Percentiles rank a stretch among this genome's conserved stretches.
phyloP scores from a whole-genome alignment of 2,329 filamentous ascomycete species.

The Fusarium neocosmosporiellum region DNA sequence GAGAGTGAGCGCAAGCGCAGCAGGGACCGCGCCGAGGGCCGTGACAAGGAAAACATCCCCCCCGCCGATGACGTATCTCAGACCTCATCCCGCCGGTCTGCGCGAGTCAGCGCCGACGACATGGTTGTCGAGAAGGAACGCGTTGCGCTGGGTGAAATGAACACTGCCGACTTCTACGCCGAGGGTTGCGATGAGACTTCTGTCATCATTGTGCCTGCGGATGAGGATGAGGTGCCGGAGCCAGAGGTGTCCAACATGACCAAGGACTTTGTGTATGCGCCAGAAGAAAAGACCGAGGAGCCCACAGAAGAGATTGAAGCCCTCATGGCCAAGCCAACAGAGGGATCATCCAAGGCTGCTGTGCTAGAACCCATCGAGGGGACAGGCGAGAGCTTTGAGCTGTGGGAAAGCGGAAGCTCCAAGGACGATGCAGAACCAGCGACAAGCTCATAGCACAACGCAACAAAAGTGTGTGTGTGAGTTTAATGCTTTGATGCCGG shows the following conservation, averaged over 20 bases:
- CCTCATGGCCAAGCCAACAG: conserved; percentile 52
- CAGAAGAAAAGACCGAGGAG: conserved; percentile 38
- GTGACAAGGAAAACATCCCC: conserved; percentile 94
- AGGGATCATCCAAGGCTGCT: conserved; percentile 56
- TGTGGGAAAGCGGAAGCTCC: conserved; percentile 77
- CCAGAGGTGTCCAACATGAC: conserved; percentile 15
- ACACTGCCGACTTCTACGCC: conserved; percentile 74
- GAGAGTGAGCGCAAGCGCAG: conserved; percentile 69
- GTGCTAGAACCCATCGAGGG: conserved; percentile 67
- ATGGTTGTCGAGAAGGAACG: conserved; percentile 74
- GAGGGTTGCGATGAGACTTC: conserved; percentile 72
- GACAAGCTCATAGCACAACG: conserved; percentile 38
- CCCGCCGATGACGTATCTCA: conserved; percentile 75
- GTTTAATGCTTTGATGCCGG: background rate
- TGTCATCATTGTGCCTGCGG: conserved; percentile 70
- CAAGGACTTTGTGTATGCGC: conserved; percentile 28
- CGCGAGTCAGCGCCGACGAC: conserved; percentile 54
- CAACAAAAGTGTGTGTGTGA: conserved; percentile 20
- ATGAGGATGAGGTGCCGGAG: conserved; percentile 59
- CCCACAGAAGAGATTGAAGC: conserved; percentile 46
- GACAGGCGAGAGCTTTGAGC: conserved; percentile 70
- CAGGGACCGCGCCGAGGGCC: conserved; percentile 66
- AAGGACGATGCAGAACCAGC: conserved; percentile 64
- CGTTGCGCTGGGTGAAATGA: conserved; percentile 74
- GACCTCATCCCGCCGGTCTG: conserved; percentile 55